phyloP scores from a whole-genome alignment of 2,329 filamentous ascomycete species.

The Stagonosporopsis rhizophila region DNA sequence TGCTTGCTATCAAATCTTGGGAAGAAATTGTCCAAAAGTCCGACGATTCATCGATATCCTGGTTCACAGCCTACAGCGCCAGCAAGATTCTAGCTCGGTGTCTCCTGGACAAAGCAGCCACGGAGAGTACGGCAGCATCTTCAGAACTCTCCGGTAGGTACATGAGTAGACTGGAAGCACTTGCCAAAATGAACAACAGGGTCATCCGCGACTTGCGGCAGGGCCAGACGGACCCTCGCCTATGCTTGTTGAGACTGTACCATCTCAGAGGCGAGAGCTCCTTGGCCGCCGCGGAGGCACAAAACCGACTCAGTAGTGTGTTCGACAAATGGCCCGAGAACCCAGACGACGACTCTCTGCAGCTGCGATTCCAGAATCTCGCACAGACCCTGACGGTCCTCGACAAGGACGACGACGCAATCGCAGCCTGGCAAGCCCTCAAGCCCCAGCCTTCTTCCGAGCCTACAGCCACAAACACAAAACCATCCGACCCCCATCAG shows the following conservation, averaged over 20 bases:
- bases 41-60: not conserved
- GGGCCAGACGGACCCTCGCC: not conserved
- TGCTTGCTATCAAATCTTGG: slow-evolving; percentile 2
- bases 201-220: not conserved
- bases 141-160: no score
- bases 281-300: not conserved
- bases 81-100: not conserved
- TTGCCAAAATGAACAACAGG: not conserved
- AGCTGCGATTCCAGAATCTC: slow-evolving; percentile 8
- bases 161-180: not conserved
- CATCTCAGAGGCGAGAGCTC: not conserved
- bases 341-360: slow-evolving; percentile 2
- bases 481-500: no score
- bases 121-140: no score
- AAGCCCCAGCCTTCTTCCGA: not conserved
- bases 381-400: slow-evolving; percentile 16
- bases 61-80: not conserved
- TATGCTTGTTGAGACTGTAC: not conserved
- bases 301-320: not conserved
- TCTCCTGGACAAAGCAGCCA: no score
- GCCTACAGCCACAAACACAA: not conserved
- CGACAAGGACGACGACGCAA: slow-evolving; percentile 13
- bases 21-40: slow-evolving; percentile 1
- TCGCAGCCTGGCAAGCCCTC: slow-evolving; percentile 19
- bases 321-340: slow-evolving; percentile 1